Conservation (phyloP, 2,329 filamentous ascomycete genomes). For the Aspergillus hortae region DNA sequence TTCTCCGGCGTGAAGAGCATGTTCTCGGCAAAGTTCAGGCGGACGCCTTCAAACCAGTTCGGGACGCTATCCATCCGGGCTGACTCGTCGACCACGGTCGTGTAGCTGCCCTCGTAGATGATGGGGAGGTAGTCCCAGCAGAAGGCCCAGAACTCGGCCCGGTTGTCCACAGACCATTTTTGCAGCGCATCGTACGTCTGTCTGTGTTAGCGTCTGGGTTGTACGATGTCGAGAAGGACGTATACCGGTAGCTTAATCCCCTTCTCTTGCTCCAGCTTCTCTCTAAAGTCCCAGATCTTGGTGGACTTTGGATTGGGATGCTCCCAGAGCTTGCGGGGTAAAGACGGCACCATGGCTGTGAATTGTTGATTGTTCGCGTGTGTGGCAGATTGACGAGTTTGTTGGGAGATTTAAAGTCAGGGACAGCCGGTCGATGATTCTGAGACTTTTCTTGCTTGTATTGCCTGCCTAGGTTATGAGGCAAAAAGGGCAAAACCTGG, state of each 20-base stretch:
- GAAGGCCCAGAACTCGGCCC: conserved; percentile 63
- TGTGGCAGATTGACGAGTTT: neutral
- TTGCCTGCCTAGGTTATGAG: neutral
- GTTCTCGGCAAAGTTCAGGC: conserved; percentile 78
- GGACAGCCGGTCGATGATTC: neutral
- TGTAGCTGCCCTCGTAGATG: conserved; percentile 61
- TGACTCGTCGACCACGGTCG: conserved; percentile 63
- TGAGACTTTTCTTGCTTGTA: neutral
- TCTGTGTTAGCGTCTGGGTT: neutral
- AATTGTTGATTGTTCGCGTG: too few species aligned
- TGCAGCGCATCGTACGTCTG: conserved; percentile 62
- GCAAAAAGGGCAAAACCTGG: neutral
- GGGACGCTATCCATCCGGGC: conserved; percentile 69
- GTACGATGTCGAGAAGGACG: neutral
- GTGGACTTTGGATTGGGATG: conserved; percentile 61
- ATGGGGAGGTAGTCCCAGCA: conserved; percentile 59
- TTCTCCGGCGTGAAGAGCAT: conserved; percentile 59
- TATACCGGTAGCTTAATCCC: conserved; percentile 56
- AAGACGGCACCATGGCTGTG: conserved; percentile 13
- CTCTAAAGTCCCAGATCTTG: conserved; percentile 65
- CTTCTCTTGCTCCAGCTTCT: conserved; percentile 58
- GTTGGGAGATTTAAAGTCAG: neutral
- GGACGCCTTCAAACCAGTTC: conserved; percentile 71
- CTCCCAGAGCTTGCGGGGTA: conserved; percentile 65
- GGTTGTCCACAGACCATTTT: conserved; percentile 61